Conservation (phyloP, 2,329 filamentous ascomycete species). For the Beauveria sp. region DNA sequence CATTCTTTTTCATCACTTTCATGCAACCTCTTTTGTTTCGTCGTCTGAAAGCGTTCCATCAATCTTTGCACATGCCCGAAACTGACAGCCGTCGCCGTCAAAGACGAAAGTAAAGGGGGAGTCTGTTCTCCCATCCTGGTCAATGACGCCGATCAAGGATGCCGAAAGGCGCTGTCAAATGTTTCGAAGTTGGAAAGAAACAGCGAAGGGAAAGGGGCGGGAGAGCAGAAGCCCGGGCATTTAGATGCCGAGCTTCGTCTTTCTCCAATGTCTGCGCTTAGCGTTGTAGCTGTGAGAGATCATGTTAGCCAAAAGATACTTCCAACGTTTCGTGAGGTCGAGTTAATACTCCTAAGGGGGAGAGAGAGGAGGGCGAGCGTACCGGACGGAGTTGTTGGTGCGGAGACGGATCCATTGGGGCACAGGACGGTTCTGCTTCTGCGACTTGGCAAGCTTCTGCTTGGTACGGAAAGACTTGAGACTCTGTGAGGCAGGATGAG, state of each 20-base stretch:
- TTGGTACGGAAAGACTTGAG: constrained; percentile 99
- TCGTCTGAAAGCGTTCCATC: constrained; percentile 3
- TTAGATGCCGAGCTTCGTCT: constrained; percentile 99
- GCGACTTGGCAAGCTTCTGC: constrained; percentile 99
- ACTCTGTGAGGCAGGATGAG: constrained; percentile 52
- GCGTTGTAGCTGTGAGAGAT: constrained; percentile 80
- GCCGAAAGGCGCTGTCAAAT: not conserved
- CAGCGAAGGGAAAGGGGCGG: constrained; percentile 15
- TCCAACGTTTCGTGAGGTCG: not conserved
- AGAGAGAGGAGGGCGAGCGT: constrained; percentile 36
- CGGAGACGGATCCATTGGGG: constrained; percentile 99
- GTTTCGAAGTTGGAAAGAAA: constrained; percentile 17
- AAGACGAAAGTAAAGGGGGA: not conserved
- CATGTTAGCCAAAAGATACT: not conserved
- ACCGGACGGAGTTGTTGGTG: constrained; percentile 99
- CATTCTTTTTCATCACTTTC: not conserved
- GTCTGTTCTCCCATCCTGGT: not conserved
- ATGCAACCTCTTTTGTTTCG: not conserved
- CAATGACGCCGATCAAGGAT: not conserved
- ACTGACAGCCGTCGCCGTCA: not conserved
- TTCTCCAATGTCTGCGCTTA: constrained; percentile 99
- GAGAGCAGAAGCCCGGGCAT: constrained; percentile 30
- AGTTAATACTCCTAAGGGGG: not conserved
- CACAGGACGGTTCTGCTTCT: constrained; percentile 99
- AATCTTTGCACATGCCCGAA: not conserved